phyloP scores from a whole-genome alignment of 768 basidiomycete species.

The Xerocomus brunneocitrinus region DNA sequence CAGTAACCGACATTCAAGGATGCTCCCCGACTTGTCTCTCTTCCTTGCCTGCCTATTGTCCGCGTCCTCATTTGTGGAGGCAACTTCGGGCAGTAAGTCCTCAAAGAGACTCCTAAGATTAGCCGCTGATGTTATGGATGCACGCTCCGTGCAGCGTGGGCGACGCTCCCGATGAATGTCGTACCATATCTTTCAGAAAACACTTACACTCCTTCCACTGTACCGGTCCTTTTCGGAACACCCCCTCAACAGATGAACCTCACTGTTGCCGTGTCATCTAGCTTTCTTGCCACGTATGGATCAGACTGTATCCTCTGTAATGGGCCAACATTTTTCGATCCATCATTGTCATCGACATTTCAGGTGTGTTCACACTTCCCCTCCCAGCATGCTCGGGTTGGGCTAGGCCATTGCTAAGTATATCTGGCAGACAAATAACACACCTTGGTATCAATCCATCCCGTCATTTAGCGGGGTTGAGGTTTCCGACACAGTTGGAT shows the following conservation, averaged over 20 bases:
- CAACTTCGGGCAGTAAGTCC: constrained; percentile 14
- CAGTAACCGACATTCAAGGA: neutral
- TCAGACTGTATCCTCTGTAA: constrained; percentile 26
- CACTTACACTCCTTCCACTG: constrained; percentile 10
- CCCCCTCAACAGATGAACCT: constrained; percentile 26
- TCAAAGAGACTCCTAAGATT: neutral
- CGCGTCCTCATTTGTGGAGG: constrained; percentile 5
- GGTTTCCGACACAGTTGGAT: constrained; percentile 18
- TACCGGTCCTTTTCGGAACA: constrained; percentile 21
- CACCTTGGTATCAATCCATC: constrained; percentile 9
- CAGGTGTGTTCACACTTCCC: constrained; percentile 12
- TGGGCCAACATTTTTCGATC: constrained; percentile 18
- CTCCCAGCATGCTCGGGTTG: neutral
- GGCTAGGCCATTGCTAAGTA: neutral
- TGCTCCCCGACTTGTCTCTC: neutral
- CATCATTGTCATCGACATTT: constrained; percentile 21
- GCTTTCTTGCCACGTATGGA: constrained; percentile 13
- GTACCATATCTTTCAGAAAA: constrained; percentile 12
- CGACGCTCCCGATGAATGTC: constrained; percentile 21
- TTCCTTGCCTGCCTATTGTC: constrained; percentile 1
- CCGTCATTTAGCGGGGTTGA: constrained; percentile 17
- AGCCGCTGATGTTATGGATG: neutral
- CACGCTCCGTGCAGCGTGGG: constrained; percentile 21
- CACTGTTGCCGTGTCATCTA: constrained; percentile 18
- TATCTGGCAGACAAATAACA: constrained; percentile 14